Percentiles rank a stretch among this genome's conserved stretches.
phyloP scores from a whole-genome alignment of 106 monocot species.

The Cymbidium sinense region DNA sequence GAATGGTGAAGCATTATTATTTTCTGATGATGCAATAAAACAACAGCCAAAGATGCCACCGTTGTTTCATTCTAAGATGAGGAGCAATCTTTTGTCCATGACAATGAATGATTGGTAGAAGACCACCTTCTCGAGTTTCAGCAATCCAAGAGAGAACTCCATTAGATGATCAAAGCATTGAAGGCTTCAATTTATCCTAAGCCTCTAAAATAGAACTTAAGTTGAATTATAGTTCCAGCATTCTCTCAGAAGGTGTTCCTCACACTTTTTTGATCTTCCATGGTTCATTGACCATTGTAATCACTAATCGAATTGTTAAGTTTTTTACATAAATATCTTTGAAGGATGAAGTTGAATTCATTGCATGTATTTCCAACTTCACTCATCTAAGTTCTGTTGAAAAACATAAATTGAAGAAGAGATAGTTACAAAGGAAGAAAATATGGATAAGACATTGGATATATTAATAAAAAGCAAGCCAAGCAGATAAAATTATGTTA shows the following conservation, averaged over 20 bases:
- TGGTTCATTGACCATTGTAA: constrained; percentile 9
- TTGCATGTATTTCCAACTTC: background rate
- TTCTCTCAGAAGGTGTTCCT: background rate
- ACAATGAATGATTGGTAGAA: no score
- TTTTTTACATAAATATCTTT: constrained; percentile 15
- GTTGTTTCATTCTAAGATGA: no score
- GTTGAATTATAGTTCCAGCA: background rate
- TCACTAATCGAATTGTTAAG: background rate
- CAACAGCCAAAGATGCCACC: no score
- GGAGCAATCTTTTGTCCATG: no score
- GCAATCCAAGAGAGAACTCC: background rate
- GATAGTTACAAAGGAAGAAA: background rate
- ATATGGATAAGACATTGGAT: background rate
- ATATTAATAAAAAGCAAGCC: background rate
- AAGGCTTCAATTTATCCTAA: background rate
- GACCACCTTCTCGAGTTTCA: no score
- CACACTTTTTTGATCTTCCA: constrained; percentile 8
- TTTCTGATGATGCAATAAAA: no score
- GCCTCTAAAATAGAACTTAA: background rate
- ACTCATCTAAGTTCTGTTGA: background rate
- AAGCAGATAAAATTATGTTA: background rate
- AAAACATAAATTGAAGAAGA: background rate
- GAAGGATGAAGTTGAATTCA: background rate
- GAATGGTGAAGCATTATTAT: no score
- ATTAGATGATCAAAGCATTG: background rate